Conservation (phyloP, 139 green algal species). For the Ettlia oleoabundans region DNA sequence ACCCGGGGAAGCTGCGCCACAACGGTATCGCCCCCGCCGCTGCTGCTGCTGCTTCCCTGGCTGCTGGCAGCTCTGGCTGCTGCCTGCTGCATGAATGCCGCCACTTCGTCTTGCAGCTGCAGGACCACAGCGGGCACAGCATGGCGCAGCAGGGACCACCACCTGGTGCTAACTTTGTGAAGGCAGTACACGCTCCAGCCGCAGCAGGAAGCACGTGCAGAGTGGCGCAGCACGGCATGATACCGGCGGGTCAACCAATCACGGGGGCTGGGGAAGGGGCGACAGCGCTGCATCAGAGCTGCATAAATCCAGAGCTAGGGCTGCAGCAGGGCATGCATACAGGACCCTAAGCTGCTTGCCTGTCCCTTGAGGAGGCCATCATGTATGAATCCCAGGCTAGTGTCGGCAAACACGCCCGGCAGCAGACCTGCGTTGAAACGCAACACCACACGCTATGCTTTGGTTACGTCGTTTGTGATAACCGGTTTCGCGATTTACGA, state of each 20-base stretch:
- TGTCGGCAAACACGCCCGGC: constrained; percentile 33
- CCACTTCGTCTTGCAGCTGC: constrained; percentile 9
- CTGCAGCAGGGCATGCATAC: too few relatives aligned
- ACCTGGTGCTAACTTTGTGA: too few relatives aligned
- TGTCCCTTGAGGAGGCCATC: constrained; percentile 37
- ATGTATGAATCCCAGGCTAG: constrained; percentile 36
- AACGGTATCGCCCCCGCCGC: not conserved
- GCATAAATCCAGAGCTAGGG: too few relatives aligned
- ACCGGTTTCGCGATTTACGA: too few relatives aligned
- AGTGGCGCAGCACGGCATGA: too few relatives aligned
- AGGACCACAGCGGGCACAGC: not conserved
- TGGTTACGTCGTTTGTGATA: too few relatives aligned
- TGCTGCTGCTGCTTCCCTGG: not conserved
- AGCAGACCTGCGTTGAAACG: constrained; percentile 12
- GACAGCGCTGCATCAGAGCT: too few relatives aligned
- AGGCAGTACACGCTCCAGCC: too few relatives aligned
- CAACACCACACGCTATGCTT: too few relatives aligned
- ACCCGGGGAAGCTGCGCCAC: constrained; percentile 25
- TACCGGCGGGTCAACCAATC: too few relatives aligned
- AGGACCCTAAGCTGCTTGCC: not conserved
- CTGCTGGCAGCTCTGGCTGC: not conserved
- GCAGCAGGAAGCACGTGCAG: not conserved
- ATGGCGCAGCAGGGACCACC: too few relatives aligned
- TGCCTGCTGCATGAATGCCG: not conserved
- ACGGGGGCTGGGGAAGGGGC: too few relatives aligned